Percentiles rank a stretch among this genome's conserved stretches.
Evolutionary conservation across 2,329 filamentous ascomycete species (phyloP).

Genomic region (Neofusicoccum sp.): DNA sequence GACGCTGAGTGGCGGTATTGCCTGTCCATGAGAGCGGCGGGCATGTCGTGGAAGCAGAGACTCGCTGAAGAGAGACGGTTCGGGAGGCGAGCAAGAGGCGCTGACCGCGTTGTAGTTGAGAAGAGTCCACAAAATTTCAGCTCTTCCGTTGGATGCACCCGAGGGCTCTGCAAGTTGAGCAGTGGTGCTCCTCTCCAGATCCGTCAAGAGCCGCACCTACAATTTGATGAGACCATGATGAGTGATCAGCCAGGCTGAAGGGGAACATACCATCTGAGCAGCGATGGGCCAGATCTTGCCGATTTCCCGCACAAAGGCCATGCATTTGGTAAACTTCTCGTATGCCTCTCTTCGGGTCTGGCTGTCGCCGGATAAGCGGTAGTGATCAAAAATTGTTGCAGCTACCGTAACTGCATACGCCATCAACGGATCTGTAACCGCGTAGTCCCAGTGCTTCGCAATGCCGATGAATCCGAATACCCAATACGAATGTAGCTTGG

Average conservation of each 20-base stretch:
- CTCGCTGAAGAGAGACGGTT: neutral
- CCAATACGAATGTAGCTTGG: constrained; percentile 53
- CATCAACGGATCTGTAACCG: constrained; percentile 48
- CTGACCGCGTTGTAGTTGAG: neutral
- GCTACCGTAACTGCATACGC: constrained; percentile 53
- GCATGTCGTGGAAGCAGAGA: neutral
- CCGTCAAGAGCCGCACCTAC: neutral
- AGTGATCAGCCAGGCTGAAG: neutral
- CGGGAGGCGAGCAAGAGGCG: neutral
- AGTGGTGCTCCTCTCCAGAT: neutral
- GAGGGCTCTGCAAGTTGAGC: neutral
- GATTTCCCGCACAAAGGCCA: constrained; percentile 44
- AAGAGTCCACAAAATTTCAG: neutral
- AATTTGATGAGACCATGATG: neutral
- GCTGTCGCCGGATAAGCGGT: constrained; percentile 48
- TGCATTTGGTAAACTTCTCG: constrained; percentile 45
- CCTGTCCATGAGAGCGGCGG: neutral
- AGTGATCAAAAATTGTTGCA: constrained; percentile 54
- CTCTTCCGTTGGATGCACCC: neutral
- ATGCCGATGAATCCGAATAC: constrained; percentile 53
- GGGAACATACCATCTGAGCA: constrained; percentile 30
- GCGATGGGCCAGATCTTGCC: constrained; percentile 46
- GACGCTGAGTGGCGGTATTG: neutral
- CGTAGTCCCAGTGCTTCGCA: constrained; percentile 45
- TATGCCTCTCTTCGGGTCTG: constrained; percentile 42